phyloP scores from a whole-genome alignment of 768 basidiomycete species.

The Paxillus ammoniavirescens region DNA sequence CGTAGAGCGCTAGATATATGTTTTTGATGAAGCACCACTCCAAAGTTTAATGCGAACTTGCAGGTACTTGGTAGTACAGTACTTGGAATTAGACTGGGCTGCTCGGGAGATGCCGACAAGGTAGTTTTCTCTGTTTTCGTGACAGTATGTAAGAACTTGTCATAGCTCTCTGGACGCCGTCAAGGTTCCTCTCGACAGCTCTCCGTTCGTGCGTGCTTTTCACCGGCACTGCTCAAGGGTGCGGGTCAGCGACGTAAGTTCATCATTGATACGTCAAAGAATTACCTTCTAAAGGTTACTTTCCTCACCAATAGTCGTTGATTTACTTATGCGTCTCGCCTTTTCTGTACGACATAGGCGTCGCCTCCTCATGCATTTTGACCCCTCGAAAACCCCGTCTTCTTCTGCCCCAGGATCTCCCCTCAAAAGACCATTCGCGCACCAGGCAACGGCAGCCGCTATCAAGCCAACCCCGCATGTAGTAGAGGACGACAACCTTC shows the following conservation, averaged over 20 bases:
- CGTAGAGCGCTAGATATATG: background rate
- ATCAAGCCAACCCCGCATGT: constrained; percentile 13
- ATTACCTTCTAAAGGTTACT: background rate
- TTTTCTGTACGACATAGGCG: constrained; percentile 46
- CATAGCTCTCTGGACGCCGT: background rate
- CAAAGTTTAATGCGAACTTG: too few species aligned
- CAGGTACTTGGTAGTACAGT: too few species aligned
- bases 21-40: too few species aligned
- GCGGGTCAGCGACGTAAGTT: background rate
- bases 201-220: background rate
- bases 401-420: constrained; percentile 21
- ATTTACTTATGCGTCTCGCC: constrained; percentile 50
- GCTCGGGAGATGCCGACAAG: constrained; percentile 21
- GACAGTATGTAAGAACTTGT: background rate
- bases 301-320: background rate
- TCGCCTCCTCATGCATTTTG: constrained; percentile 61
- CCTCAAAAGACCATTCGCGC: constrained; percentile 49
- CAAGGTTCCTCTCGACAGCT: background rate
- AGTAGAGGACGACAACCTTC: constrained; percentile 27
- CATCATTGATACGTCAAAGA: background rate
- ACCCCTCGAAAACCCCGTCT: constrained; percentile 33
- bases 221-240: background rate
- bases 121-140: background rate
- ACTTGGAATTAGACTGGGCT: background rate
- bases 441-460: constrained; percentile 32